Conservation (phyloP, 2,329 filamentous ascomycete genomes). For the Aspergillus puulaauensis region DNA sequence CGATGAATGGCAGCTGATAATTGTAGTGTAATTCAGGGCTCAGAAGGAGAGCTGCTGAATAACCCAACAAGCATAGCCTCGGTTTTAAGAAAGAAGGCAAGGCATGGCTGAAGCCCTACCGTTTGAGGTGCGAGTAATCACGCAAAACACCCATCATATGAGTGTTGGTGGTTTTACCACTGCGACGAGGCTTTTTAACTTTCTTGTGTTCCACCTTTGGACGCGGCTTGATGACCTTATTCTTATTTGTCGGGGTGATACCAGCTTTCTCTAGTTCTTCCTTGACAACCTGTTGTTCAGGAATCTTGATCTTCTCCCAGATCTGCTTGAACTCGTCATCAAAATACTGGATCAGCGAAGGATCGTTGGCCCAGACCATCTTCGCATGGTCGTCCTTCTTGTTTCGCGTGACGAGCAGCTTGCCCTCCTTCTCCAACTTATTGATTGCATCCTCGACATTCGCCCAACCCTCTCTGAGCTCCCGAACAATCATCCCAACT, state of each 20-base stretch:
- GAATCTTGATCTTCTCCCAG: conserved; percentile 80
- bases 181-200: conserved; percentile 71
- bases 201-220: conserved; percentile 64
- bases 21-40: neutral
- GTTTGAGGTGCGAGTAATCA: conserved; percentile 61
- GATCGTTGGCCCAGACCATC: conserved; percentile 86
- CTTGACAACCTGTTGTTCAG: conserved; percentile 72
- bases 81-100: neutral
- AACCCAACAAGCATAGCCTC: too few species aligned
- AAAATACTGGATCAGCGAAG: conserved; percentile 70
- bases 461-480: conserved; percentile 94
- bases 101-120: conserved; percentile 18
- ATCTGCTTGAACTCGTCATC: conserved; percentile 80
- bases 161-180: conserved; percentile 80
- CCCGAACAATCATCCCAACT: conserved; percentile 77
- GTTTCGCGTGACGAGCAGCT: conserved; percentile 80
- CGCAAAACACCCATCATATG: conserved; percentile 83
- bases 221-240: conserved; percentile 62
- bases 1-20: neutral
- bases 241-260: conserved; percentile 80
- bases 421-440: conserved; percentile 72
- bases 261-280: conserved; percentile 73
- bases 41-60: too few species aligned
- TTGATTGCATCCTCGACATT: conserved; percentile 77
- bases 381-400: conserved; percentile 88